phyloP scores from a whole-genome alignment of 805 yeast species.

The Myxozyma vanderwaltii region DNA sequence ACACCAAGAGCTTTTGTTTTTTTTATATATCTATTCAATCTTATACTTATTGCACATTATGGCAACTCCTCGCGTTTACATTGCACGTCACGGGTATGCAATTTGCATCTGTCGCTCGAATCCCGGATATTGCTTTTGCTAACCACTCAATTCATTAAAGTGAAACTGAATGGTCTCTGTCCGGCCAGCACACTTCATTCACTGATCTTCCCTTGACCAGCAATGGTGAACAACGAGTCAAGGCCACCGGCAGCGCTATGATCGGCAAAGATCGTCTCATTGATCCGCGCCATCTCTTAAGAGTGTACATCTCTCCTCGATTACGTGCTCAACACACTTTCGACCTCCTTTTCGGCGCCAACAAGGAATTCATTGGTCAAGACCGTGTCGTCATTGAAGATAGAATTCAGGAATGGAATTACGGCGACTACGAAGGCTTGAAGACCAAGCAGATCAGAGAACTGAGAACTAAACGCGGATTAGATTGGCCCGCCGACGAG shows the following conservation, averaged over 20 bases:
- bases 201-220: conserved; percentile 81
- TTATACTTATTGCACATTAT: background rate
- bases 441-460: conserved; percentile 65
- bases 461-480: conserved; percentile 60
- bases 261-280: conserved; percentile 64
- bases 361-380: conserved; percentile 30
- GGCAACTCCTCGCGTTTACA: conserved; percentile 45
- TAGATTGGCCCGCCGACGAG: conserved; percentile 42
- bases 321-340: conserved; percentile 75
- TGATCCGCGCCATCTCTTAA: conserved; percentile 61
- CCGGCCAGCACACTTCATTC: conserved; percentile 86
- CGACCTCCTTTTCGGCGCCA: conserved; percentile 50
- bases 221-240: conserved; percentile 77
- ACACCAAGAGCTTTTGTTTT: too few relatives aligned
- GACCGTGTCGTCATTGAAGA: conserved; percentile 47
- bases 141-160: conserved; percentile 29
- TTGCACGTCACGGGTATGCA: conserved; percentile 46
- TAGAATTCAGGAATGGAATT: conserved; percentile 91
- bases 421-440: conserved; percentile 93
- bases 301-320: conserved; percentile 80
- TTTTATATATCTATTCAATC: background rate
- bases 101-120: background rate
- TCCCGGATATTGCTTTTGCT: background rate
- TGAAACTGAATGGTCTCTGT: conserved; percentile 94
- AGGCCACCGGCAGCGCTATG: conserved; percentile 67